These are phyloP conservation scores for Zizania palustris DNA, from an alignment of 202 grass and related monocot species.

Conservation along the genomic window DNA sequence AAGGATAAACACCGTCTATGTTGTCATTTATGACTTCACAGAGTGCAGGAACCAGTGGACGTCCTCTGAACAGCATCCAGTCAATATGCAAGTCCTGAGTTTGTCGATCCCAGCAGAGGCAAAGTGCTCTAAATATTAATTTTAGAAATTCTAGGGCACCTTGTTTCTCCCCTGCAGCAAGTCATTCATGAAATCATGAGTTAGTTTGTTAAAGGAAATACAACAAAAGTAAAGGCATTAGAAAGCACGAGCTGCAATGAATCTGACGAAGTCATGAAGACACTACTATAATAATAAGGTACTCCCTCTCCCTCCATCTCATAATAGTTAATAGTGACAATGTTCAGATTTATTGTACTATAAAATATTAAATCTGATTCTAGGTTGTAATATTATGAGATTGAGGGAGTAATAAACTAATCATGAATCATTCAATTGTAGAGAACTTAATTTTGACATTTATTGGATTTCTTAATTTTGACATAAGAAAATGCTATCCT, in stretches of 20 bases:
- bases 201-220: conserved; percentile 34
- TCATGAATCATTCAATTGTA: too few species aligned
- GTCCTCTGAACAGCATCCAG: conserved; percentile 91
- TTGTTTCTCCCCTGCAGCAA: conserved; percentile 90
- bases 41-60: conserved; percentile 77
- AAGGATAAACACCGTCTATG: conserved; percentile 89
- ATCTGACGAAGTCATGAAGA: conserved; percentile 5
- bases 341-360: too few species aligned
- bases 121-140: conserved; percentile 94
- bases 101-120: conserved; percentile 96
- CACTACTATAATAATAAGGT: conserved; percentile 8
- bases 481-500: background rate
- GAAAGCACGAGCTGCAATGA: background rate
- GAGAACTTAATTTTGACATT: background rate
- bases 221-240: background rate
- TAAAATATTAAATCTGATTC: too few species aligned
- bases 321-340: too few species aligned
- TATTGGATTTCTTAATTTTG: conserved; percentile 16
- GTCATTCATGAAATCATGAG: conserved; percentile 10
- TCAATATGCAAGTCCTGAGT: conserved; percentile 97
- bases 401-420: too few species aligned
- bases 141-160: conserved; percentile 92
- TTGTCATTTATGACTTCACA: conserved; percentile 98
- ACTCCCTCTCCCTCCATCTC: too few species aligned
- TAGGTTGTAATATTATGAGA: too few species aligned